phyloP scores from a whole-genome alignment of 2,329 filamentous ascomycete species.

The Fusarium penzigii region DNA sequence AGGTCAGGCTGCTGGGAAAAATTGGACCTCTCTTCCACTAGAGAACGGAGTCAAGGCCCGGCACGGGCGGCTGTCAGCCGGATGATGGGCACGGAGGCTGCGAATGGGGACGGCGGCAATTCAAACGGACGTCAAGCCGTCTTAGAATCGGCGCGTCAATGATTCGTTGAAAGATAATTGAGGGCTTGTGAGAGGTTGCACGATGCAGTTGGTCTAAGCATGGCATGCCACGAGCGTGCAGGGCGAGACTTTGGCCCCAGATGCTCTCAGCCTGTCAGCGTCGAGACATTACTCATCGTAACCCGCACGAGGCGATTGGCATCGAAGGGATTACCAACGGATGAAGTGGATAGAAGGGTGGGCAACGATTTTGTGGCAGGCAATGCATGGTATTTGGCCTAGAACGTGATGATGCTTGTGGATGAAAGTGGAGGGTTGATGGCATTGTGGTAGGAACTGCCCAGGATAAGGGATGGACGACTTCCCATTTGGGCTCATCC shows the following conservation, averaged over 20 bases:
- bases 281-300: conserved; percentile 38
- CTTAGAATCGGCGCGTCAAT: conserved; percentile 23
- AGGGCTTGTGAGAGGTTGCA: conserved; percentile 15
- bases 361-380: conserved; percentile 11
- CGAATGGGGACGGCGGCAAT: conserved; percentile 27
- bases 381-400: conserved; percentile 14
- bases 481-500: conserved; percentile 2
- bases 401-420: conserved; percentile 12
- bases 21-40: conserved; percentile 15
- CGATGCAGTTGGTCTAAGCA: conserved; percentile 20
- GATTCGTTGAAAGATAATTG: conserved; percentile 25
- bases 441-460: conserved; percentile 9
- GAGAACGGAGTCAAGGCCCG: conserved; percentile 23
- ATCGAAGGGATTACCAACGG: conserved; percentile 15
- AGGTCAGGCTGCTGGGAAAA: conserved; percentile 24
- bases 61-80: conserved; percentile 17
- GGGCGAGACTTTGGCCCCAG: conserved; percentile 18
- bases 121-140: conserved; percentile 19
- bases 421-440: conserved; percentile 6
- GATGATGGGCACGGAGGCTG: conserved; percentile 16
- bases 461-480: conserved; percentile 7
- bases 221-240: conserved; percentile 19
- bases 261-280: conserved; percentile 34
- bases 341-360: conserved; percentile 15
- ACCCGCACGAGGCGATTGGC: conserved; percentile 13